These are phyloP conservation scores for Colletotrichum theobromicola DNA, from an alignment of 2,329 filamentous ascomycete genomes.

Conservation along the genomic window DNA sequence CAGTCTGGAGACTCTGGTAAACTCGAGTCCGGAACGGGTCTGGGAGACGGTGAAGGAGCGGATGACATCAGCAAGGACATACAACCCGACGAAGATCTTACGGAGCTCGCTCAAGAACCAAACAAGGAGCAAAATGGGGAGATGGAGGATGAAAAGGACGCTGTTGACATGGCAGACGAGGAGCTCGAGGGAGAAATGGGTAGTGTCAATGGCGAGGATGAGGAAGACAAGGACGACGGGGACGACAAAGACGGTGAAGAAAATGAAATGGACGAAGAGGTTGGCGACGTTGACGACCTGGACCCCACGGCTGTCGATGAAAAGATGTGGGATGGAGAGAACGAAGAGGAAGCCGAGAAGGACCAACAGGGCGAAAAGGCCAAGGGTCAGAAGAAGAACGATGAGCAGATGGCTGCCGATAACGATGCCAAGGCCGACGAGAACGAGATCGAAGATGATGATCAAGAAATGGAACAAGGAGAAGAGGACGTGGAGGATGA, in stretches of 20 bases:
- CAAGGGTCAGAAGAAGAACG: constrained; percentile 70
- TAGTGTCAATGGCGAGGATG: constrained; percentile 65
- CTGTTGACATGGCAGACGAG: constrained; percentile 90
- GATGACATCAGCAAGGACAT: constrained; percentile 99
- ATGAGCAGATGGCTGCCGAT: constrained; percentile 64
- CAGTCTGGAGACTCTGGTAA: constrained; percentile 75
- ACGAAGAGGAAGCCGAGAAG: constrained; percentile 79
- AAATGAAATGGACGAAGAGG: constrained; percentile 86
- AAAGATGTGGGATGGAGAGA: constrained; percentile 96
- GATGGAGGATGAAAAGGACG: constrained; percentile 82
- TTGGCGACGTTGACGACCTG: constrained; percentile 88
- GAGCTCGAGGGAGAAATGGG: constrained; percentile 88
- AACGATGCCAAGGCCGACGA: constrained; percentile 57
- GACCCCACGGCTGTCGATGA: constrained; percentile 92
- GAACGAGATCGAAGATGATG: constrained; percentile 46
- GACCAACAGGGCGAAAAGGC: constrained; percentile 78
- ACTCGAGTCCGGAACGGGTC: constrained; percentile 87
- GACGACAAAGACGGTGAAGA: constrained; percentile 70
- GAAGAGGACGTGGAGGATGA: constrained; percentile 60
- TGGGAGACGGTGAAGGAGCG: constrained; percentile 92
- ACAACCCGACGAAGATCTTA: constrained; percentile 88
- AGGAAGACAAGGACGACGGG: constrained; percentile 64
- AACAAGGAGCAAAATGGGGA: constrained; percentile 69
- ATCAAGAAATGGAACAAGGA: constrained; percentile 46
- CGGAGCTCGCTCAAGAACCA: constrained; percentile 87